Percentiles rank a stretch among this genome's conserved stretches.
Evolutionary conservation across 345 rosid species (phyloP).

Genomic region (Salix udensis): DNA sequence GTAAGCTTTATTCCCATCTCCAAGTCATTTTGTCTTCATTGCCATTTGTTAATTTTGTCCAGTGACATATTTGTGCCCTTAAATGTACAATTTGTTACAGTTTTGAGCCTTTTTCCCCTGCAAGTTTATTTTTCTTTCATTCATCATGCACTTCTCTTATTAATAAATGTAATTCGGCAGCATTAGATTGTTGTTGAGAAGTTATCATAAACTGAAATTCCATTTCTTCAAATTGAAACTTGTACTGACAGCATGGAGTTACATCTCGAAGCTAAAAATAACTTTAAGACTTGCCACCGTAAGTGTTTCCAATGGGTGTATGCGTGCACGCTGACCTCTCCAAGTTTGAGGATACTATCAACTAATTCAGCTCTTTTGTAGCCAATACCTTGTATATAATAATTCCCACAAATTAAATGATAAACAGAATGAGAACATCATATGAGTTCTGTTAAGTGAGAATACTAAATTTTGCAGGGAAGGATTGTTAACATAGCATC

Average conservation of each 20-base stretch:
- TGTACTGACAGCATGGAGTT: not conserved
- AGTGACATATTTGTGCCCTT: not conserved
- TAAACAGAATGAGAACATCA: not conserved
- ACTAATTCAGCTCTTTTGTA: not conserved
- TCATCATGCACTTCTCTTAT: slow-evolving; percentile 5
- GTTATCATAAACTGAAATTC: not conserved
- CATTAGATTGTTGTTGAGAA: not conserved
- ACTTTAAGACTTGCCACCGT: not conserved
- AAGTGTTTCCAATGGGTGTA: not conserved
- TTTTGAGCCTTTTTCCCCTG: not conserved
- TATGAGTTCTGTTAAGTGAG: not conserved
- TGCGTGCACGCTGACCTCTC: not conserved
- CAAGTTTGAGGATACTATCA: not conserved
- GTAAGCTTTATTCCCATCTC: slow-evolving; percentile 25
- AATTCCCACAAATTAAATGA: not conserved
- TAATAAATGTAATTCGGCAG: not conserved
- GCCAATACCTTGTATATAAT: not conserved
- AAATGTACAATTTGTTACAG: not conserved
- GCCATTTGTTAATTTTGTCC: not conserved
- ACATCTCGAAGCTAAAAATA: not conserved
- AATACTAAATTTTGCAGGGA: slow-evolving; percentile 45
- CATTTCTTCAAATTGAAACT: not conserved
- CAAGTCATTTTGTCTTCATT: not conserved
- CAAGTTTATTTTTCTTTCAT: not conserved
- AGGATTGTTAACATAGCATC: slow-evolving; percentile 83